These are phyloP conservation scores for Paecilomyces fulvus DNA, from an alignment of 2,329 filamentous ascomycete species.

Conservation along the genomic window DNA sequence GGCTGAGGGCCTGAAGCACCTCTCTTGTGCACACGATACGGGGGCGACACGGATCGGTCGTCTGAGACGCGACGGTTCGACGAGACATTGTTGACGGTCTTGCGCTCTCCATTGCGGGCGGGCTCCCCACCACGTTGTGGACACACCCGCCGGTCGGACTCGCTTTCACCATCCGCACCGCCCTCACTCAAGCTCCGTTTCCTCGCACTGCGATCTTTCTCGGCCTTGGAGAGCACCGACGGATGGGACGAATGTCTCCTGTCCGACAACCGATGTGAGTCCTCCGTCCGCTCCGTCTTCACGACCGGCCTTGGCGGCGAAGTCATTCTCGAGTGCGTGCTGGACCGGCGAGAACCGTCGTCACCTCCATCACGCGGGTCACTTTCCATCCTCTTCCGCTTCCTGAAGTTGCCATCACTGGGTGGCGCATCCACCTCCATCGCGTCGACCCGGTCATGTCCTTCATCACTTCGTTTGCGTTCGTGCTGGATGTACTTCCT, in stretches of 20 bases:
- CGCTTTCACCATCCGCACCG: constrained; percentile 20
- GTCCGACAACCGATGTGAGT: constrained; percentile 16
- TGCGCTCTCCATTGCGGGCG: constrained; percentile 16
- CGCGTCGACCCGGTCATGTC: constrained; percentile 10
- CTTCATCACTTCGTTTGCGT: constrained; percentile 22
- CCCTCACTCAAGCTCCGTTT: constrained; percentile 32
- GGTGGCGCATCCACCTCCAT: constrained; percentile 13
- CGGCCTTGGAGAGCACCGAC: constrained; percentile 8
- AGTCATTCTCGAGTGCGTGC: constrained; percentile 16
- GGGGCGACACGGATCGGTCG: constrained; percentile 29
- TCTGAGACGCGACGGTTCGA: constrained; percentile 21
- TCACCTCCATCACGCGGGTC: constrained; percentile 15
- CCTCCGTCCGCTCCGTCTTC: constrained; percentile 29
- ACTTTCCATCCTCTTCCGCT: constrained; percentile 23
- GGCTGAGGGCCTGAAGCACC: constrained; percentile 26
- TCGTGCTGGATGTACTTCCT: constrained; percentile 33
- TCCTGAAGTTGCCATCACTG: constrained; percentile 18
- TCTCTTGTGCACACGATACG: constrained; percentile 28
- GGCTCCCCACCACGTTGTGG: constrained; percentile 9
- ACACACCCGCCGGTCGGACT: constrained; percentile 11
- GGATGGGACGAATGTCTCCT: constrained; percentile 13
- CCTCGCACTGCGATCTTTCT: constrained; percentile 17
- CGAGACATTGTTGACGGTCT: constrained; percentile 18
- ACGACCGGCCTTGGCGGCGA: constrained; percentile 23
- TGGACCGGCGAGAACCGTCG: constrained; percentile 15